These are phyloP conservation scores for Salix brachista DNA, from an alignment of 345 rosid genomes.

Conservation along the genomic window DNA sequence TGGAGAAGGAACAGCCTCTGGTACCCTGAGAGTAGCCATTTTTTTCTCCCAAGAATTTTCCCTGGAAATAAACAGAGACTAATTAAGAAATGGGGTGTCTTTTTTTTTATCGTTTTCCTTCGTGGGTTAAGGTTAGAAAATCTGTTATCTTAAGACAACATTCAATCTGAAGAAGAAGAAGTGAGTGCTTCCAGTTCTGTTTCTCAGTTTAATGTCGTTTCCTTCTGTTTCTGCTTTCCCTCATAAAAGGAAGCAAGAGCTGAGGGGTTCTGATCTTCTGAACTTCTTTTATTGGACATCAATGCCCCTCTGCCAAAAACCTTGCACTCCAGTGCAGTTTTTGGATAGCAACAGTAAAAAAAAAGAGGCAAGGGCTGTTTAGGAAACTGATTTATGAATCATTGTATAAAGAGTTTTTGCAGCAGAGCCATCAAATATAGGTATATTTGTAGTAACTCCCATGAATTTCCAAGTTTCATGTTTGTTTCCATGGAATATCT, in stretches of 20 bases:
- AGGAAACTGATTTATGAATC: not conserved
- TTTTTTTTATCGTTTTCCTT: not conserved
- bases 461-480: constrained; percentile 2
- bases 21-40: constrained; percentile 59
- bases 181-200: constrained; percentile 4
- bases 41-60: constrained; percentile 10
- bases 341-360: not conserved
- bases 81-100: not conserved
- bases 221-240: constrained; percentile 29
- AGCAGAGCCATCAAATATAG: not conserved
- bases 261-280: not conserved
- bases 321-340: not conserved
- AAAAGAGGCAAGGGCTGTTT: not conserved
- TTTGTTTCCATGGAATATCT: not conserved
- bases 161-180: not conserved
- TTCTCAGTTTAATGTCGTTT: constrained; percentile 1
- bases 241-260: constrained; percentile 18
- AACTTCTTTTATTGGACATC: constrained; percentile 7
- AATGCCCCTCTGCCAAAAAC: constrained; percentile 12
- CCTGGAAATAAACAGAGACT: not conserved
- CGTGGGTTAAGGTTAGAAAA: not conserved
- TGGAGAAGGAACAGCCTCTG: constrained; percentile 62
- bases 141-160: not conserved
- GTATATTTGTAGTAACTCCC: not conserved
- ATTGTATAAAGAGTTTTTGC: not conserved